Base-by-base conservation (phyloP, 2,329 filamentous ascomycete genomes). In the Monilinia fructigena region DNA sequence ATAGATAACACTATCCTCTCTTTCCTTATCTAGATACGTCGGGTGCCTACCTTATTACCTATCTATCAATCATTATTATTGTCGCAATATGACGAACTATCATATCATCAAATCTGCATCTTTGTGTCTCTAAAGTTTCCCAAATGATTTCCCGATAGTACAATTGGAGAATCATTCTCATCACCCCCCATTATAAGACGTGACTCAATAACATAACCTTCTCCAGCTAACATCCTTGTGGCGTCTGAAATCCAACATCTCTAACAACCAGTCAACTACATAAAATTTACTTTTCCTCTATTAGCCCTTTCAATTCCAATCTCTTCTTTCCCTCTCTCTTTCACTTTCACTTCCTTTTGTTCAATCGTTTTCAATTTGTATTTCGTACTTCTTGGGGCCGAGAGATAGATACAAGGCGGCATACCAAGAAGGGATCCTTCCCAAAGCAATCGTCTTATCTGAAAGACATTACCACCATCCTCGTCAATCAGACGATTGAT, bases 191-290 rank as follows among this genome's bases (percentile, higher is more conserved):
- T 12, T 23, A 55, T 38, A 18, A n/a, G 53, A 31, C 23, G 38
- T 42, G 55, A 58, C 40, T 35, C 31, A 35, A 35, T 35, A 35
- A 35, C 31, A 35, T 35, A 35, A 35, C 31, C 31, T 35, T 7
- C 55, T 58, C 35, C 56, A 48, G 48, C 8, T 58, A 59, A 28
- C 42, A 42, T 59, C 42, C 55, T 35, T 59, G 55, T 47, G 55
- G 55, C 55, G 56, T 45, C 20, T 59, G 42, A 31, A 48, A 35
- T 2, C 5, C 2, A 5, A 20, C 2, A 18, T 48, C 20, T 31
- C 31, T 20, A 56, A 42, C 14, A 23, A 31, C 20, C 12, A 58
- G 5, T 35, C 20, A 12, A 6, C 31, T n/a, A 48, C 6, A 10
- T 8, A 23, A 48, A 48, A n/a, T n/a, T 11, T 42, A 7, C 23